phyloP scores from a whole-genome alignment of 768 basidiomycete genomes.

The Trametes cinnabarina region DNA sequence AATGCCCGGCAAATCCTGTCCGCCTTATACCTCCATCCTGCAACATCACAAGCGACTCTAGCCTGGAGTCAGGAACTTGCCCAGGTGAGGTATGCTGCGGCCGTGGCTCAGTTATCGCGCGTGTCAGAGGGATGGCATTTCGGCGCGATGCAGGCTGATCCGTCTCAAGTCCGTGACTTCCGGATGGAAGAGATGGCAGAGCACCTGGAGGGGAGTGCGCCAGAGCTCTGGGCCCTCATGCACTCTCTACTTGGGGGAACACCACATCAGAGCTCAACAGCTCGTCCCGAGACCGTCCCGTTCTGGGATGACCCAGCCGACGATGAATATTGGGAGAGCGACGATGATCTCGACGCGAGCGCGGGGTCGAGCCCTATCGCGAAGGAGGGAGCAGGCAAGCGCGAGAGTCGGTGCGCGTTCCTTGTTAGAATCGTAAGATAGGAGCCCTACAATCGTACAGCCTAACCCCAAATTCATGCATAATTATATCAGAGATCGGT shows the following conservation, averaged over 20 bases:
- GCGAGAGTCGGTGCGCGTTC: too few relatives aligned
- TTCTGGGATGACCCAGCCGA: not conserved
- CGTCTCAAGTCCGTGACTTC: not conserved
- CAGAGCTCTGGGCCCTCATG: not conserved
- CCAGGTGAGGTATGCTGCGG: too few relatives aligned
- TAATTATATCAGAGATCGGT: constrained; percentile 30
- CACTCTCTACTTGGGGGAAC: not conserved
- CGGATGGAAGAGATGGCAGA: not conserved
- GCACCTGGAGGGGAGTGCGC: not conserved
- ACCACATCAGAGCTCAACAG: not conserved
- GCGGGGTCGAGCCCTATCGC: too few relatives aligned
- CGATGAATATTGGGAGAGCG: not conserved
- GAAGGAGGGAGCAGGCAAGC: too few relatives aligned
- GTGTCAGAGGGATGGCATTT: constrained; percentile 1
- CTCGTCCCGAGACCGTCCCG: too few relatives aligned
- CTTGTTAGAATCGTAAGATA: not conserved
- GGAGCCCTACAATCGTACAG: too few relatives aligned
- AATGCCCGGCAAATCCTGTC: not conserved
- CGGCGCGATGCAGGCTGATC: not conserved
- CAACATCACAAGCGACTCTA: not conserved
- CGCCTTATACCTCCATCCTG: not conserved
- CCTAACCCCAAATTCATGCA: too few relatives aligned
- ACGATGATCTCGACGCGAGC: too few relatives aligned
- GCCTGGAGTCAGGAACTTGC: not conserved
- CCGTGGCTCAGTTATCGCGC: not conserved